Base-by-base conservation (phyloP, 2,329 filamentous ascomycete species). In the Plectosphaerella sp. region DNA sequence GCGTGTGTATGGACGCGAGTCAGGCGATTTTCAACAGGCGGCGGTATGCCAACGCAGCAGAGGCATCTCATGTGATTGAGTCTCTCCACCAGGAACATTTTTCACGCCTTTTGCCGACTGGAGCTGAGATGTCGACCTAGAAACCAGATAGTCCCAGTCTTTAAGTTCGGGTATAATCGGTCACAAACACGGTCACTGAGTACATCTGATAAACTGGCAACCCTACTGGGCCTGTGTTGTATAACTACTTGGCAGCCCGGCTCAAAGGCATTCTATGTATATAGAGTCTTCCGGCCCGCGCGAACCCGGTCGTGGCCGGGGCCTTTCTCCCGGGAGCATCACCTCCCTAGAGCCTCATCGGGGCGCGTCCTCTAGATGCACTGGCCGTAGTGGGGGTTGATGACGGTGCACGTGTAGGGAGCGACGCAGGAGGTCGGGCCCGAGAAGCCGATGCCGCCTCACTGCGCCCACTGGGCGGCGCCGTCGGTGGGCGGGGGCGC, bases 361-460 rank as follows among this genome's bases (percentile, higher is more conserved):
- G 11, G 12, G 11, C n/a, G 6, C 36, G 5, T 39, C 36, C 36
- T 36, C 33, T 62, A 74, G 54, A 71, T 51, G 58, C 72, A 75
- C 61, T 76, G 72, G 20, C 50, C 68, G 61, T 74, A 75, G 56
- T 60, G 74, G 50, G 65, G 62, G 58, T 74, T 75, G 51, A 63
- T 36, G 52, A 64, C 65, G 43, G 57, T 62, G 64, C 72, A 76
- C 18, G 60, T 71, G 45, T 52, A 65, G 11, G 64, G 64, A 18
- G 60, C 56, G 24, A 55, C 62, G 58, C 73, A 75, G 9, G 55
- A 55, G 3, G 62, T 72, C 45, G 69, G 61, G 15, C 73, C 72
- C 14, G 47, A 64, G 54, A 58, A 74, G 35, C 61, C 64, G 45
- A 16, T 56, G 15, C 72, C 71, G 24, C 68, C 71, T 43, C 71